Evolutionary conservation across 805 yeast genomes (phyloP), one percentile per base, ranked within the genome.

Genomic region (Wickerhamomyces chaumierensis): DNA sequence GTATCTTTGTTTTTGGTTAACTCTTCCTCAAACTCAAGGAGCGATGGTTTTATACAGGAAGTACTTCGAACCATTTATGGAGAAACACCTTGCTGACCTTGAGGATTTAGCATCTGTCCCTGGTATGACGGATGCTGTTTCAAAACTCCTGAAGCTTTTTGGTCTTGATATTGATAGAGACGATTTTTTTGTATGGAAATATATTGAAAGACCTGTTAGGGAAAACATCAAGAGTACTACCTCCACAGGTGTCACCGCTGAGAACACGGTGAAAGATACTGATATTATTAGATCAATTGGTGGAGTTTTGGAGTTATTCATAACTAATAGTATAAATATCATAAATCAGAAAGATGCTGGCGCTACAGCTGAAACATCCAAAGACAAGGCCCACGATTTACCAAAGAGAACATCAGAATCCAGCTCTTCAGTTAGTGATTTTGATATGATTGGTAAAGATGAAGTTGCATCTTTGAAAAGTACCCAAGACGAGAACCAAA

Each of bases 1-100:
- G 3, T 65, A 64, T 20, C 51, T 73, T 33, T 66, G 73, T 25
- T 50, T 71, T 12, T 81, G 88, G 88, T 62, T 84, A 35, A 70
- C 79, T 5, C 58, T 71, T 18, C 75, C 75, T 29, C 68, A 64
- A 48, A 56, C 68, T 3, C 63, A 61, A 42, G 77, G 77, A 12
- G 65, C 73, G 3, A 56, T 62, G 8, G 56, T 54, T 37, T 33
- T 71, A 7, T 71, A 69, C 52, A 49, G 49, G 36, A 42, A 46
- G 12, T 51, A 62, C 36, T 36, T 71, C 6, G 56, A 54, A 31
- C 73, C 74, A 12, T 58, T 62, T 39, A 51, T 70, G 37, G 35
- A 38, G 13, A 37, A 43, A 23, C 62, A 68, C 42, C 67, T 67
- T 39, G 33, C 34, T 6, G 45, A 49, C 11, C 43, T 68, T 27